These are phyloP conservation scores for Dryadomyces quercivorus DNA, from an alignment of 2,329 filamentous ascomycete species.

Conservation along the genomic window DNA sequence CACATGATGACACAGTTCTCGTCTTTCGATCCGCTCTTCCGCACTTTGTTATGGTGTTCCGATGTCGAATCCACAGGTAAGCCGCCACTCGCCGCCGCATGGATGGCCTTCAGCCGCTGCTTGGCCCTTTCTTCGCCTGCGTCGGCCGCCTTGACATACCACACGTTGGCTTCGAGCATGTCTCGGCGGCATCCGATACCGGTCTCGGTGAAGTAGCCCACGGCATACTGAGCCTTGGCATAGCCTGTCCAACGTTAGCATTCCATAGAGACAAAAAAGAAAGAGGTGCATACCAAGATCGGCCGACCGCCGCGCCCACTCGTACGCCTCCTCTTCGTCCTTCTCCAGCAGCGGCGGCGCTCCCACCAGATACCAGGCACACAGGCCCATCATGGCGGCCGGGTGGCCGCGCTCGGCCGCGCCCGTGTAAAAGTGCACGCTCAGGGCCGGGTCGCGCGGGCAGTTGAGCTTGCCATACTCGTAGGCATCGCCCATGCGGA, in stretches of 20 bases:
- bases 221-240: constrained; percentile 76
- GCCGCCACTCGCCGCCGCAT: constrained; percentile 59
- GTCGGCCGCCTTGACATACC: constrained; percentile 94
- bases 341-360: constrained; percentile 86
- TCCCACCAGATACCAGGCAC: constrained; percentile 96
- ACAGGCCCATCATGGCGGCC: constrained; percentile 93
- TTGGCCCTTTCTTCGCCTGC: constrained; percentile 83
- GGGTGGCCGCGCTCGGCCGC: constrained; percentile 77
- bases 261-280: neutral
- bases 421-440: constrained; percentile 93
- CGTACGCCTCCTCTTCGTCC: constrained; percentile 91
- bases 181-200: constrained; percentile 92
- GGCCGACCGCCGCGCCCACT: constrained; percentile 84
- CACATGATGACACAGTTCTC: constrained; percentile 49
- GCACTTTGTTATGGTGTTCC: constrained; percentile 32
- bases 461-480: constrained; percentile 83
- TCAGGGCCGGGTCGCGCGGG: constrained; percentile 80
- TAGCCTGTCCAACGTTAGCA: constrained; percentile 32
- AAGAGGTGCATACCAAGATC: constrained; percentile 51
- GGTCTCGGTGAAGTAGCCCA: constrained; percentile 97
- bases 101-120: constrained; percentile 75
- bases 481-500: constrained; percentile 88
- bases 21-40: constrained; percentile 32
- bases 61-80: constrained; percentile 43
- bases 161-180: constrained; percentile 92